A percentile compares a stretch with the other conserved stretches of the same genome.
These are phyloP conservation scores for Claviceps fusiformis DNA, from an alignment of 2,329 filamentous ascomycete species.

Conservation along the genomic window DNA sequence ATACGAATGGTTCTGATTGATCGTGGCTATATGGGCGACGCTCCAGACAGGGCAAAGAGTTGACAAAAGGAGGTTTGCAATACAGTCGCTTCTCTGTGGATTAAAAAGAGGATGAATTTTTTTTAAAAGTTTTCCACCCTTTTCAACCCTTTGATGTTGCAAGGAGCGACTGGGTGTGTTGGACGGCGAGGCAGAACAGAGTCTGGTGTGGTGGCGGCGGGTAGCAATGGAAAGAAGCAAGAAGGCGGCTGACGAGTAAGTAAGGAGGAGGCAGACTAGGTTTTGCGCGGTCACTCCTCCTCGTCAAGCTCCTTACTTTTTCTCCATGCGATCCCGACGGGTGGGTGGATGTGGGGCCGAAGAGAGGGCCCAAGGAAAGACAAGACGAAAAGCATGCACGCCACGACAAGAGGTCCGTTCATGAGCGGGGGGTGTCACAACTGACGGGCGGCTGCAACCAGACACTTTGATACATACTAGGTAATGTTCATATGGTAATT, in stretches of 20 bases:
- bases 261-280: background rate
- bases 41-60: background rate
- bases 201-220: background rate
- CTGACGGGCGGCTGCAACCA: no score
- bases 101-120: background rate
- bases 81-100: background rate
- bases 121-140: no score
- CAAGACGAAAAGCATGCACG: no score
- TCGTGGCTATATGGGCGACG: background rate
- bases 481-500: no score
- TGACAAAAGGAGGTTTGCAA: background rate
- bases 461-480: no score
- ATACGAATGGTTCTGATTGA: background rate
- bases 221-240: background rate
- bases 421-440: no score
- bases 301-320: background rate
- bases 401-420: no score
- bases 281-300: background rate
- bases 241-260: background rate
- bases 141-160: background rate
- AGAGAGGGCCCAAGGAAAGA: background rate
- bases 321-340: background rate
- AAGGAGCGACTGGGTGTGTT: conserved; percentile 1
- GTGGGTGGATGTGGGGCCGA: background rate
- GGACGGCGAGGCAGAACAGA: background rate